Evolutionary conservation across 2,329 filamentous ascomycete genomes (phyloP).

Genomic region (Aspergillus flavus): DNA sequence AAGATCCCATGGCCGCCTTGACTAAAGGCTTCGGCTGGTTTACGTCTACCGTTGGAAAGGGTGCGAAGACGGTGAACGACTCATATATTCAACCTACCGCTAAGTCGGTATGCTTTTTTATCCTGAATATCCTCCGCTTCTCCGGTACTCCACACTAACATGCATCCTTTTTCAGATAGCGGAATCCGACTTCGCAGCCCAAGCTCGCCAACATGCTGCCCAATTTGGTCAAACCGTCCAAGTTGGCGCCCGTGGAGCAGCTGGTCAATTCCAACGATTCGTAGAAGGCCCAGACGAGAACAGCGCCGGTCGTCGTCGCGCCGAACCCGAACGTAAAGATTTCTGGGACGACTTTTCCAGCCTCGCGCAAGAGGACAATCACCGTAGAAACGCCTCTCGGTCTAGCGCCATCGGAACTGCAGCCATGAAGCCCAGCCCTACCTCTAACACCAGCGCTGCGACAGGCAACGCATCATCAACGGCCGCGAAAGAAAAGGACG

Average conservation of each 20-base stretch:
- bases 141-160: constrained; percentile 7
- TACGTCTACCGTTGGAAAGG: constrained; percentile 81
- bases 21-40: constrained; percentile 97
- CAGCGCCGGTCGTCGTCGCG: constrained; percentile 40
- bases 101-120: constrained; percentile 65
- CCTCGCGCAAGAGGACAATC: constrained; percentile 49
- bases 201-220: constrained; percentile 62
- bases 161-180: constrained; percentile 60
- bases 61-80: constrained; percentile 88
- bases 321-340: constrained; percentile 70
- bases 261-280: constrained; percentile 80
- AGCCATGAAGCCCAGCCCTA: constrained; percentile 59
- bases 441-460: constrained; percentile 15
- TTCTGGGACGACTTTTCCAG: constrained; percentile 93
- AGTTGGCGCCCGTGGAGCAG: constrained; percentile 70
- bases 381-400: constrained; percentile 35
- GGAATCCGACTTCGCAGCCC: constrained; percentile 74
- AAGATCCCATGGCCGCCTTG: constrained; percentile 83
- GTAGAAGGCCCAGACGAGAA: constrained; percentile 71
- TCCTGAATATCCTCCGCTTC: background rate
- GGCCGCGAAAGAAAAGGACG: constrained; percentile 54
- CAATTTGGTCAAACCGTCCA: constrained; percentile 64
- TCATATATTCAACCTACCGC: constrained; percentile 91
- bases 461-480: constrained; percentile 21
- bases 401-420: constrained; percentile 63